Conservation (phyloP, 306 rosid species). For the Begonia peltatifolia region DNA sequence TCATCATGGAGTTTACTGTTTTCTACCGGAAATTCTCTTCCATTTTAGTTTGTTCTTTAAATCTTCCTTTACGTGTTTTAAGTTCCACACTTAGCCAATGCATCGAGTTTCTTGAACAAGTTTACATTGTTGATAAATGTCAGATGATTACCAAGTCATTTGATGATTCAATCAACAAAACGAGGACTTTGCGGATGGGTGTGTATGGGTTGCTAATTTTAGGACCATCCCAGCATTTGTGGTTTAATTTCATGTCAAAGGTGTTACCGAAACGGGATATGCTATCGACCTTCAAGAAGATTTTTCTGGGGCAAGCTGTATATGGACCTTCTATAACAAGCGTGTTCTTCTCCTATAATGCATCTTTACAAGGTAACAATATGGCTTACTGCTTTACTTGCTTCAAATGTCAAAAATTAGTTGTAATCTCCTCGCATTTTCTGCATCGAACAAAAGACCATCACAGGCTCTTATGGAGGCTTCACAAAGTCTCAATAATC, state of each 20-base stretch:
- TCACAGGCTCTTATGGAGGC: too few relatives aligned
- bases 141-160: constrained; percentile 42
- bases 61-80: too few relatives aligned
- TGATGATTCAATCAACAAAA: constrained; percentile 29
- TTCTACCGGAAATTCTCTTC: too few relatives aligned
- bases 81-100: too few relatives aligned
- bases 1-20: too few relatives aligned
- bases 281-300: constrained; percentile 49
- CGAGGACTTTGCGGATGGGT: constrained; percentile 55
- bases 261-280: constrained; percentile 42
- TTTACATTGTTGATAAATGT: not conserved
- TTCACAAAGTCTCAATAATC: too few relatives aligned
- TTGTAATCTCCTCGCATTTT: not conserved
- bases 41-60: too few relatives aligned
- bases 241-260: constrained; percentile 51
- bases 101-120: too few relatives aligned
- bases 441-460: too few relatives aligned
- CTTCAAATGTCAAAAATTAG: not conserved
- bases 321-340: constrained; percentile 48
- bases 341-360: constrained; percentile 64
- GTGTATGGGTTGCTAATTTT: constrained; percentile 46
- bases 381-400: too few relatives aligned
- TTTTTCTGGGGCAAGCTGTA: constrained; percentile 51
- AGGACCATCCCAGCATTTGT: constrained; percentile 69
- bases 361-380: constrained; percentile 36